Base-by-base conservation (phyloP, 371 early-diverging fungal genomes). In the Mortierella sp. region DNA sequence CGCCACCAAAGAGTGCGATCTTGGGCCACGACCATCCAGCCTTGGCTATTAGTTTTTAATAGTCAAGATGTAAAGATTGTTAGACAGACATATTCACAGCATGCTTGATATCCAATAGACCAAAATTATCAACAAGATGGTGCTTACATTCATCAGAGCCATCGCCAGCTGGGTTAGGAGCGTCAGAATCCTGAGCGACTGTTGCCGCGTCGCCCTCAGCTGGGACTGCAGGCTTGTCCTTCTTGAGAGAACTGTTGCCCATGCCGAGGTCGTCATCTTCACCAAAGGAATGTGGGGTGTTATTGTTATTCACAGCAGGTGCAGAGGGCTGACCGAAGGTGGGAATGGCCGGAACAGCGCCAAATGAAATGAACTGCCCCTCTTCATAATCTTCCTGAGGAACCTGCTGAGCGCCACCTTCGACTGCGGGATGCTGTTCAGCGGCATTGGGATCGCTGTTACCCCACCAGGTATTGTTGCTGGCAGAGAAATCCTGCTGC, bases 251-350 rank as follows among this genome's bases (percentile, higher is more conserved):
- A 28, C 76, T 83, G 69, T 90, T 90, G 22, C 91, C 89, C 58
- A 89, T 85, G n/a, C 91, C 91, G 38, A 90, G 84, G 61, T 87
- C 89, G 59, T 88, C 88, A 33, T 86, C 86, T 16, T 87, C 87
- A 0, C 83, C 86, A 59, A 75, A 70, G 80, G 74, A 67, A 57
- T 60, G 58, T 43, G 59, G 57, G n/a, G 38, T 41, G 68, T 47
- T 65, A 53, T 28, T 63, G 16, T 21, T 43, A 15, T 62, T 43
- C 21, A 45, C 43, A 10, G 22, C 62, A 43, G 62, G 62, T 24
- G 16, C 45, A 22, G 45, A 10, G 4, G 62, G 62, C 21, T 62
- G 62, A 58, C 75, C 81, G 67, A 71, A 74, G 3, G 64, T 47
- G 8, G 71, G 72, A 66, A 80, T 70, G 1, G 81, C 57, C 4